A percentile compares a stretch with the other conserved stretches of the same genome.
These are phyloP conservation scores for Houttuynia cordata DNA, from an alignment of 164 flowering plant genomes.

Conservation along the genomic window DNA sequence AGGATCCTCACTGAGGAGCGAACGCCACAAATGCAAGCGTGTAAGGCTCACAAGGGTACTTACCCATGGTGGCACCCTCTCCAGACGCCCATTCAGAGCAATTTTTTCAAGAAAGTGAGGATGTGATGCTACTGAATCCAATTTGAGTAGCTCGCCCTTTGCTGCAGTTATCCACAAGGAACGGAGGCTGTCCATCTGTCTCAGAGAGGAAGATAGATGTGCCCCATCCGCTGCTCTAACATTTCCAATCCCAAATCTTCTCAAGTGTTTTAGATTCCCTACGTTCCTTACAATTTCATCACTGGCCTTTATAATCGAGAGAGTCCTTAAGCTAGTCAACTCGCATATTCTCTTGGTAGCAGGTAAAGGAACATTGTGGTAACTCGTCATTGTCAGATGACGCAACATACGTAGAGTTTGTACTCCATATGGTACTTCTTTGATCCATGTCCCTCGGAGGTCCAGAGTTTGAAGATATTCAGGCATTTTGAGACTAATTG, in stretches of 20 bases:
- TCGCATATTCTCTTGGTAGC: background rate
- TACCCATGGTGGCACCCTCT: slow-evolving; percentile 4
- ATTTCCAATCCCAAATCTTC: background rate
- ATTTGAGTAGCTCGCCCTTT: slow-evolving; percentile 1
- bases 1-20: background rate
- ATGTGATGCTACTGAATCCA: background rate
- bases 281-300: background rate
- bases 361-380: too few relatives aligned
- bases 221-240: background rate
- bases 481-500: background rate
- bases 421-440: slow-evolving; percentile 3
- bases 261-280: slow-evolving; percentile 3
- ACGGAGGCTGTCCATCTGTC: too few relatives aligned
- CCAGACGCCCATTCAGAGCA: background rate
- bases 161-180: too few relatives aligned
- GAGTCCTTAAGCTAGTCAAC: background rate
- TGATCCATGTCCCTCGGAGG: background rate
- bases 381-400: background rate
- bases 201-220: background rate
- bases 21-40: background rate
- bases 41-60: background rate
- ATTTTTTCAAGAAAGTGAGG: slow-evolving; percentile 3
- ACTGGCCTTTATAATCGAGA: background rate
- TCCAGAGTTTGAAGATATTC: slow-evolving; percentile 5
- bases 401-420: slow-evolving; percentile 4